Evolutionary conservation across 345 rosid genomes (phyloP), one percentile per base, ranked within the genome.

Genomic region (Arabidopsis arenosa): DNA sequence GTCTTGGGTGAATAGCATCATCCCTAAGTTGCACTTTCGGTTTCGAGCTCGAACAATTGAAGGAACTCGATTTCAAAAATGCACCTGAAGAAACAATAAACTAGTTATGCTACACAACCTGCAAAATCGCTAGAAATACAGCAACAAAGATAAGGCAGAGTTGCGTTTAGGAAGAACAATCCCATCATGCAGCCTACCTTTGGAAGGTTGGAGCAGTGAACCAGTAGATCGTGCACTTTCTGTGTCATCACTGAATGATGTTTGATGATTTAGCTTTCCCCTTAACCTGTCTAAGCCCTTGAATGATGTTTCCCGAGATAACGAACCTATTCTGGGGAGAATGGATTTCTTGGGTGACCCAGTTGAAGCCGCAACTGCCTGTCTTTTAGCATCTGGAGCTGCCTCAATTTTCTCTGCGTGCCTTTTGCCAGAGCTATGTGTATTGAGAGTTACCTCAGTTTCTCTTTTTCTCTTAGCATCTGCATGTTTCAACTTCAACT

Each of bases 41-140:
- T 81, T 85, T 89, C 49, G 82, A 79, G 83, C 70, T 86, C 10
- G 76, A 68, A 47, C 80, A 70, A 80, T 71, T 91, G 83, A 87
- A 96, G 30, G 97, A 96, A 65, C 81, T 86, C 74, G 98, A 89
- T 85, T 89, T 96, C 64, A 83, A 75, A 32, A 89, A 83, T 66
- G 83, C 61, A 78, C 90, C 99, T 96, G 83, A 44, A 83, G 23
- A 76, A 71, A 67, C 30, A 78, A 15, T 36, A 55, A 55, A 37
- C 7, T 36, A 14, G 37, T 64, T 59, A 53, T 58, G 41, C 9
- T 75, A 13, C 47, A 62, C 21, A 36, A 65, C 44, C 44, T 30
- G 56, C 7, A 73, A 65, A 39, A 59, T 47, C 47, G 49, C 40
- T 53, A 72, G 10, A 76, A 55, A 14, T 56, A 62, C 12, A 32